Conservation (phyloP, 768 basidiomycete species). For the Tephrocybe sp. region DNA sequence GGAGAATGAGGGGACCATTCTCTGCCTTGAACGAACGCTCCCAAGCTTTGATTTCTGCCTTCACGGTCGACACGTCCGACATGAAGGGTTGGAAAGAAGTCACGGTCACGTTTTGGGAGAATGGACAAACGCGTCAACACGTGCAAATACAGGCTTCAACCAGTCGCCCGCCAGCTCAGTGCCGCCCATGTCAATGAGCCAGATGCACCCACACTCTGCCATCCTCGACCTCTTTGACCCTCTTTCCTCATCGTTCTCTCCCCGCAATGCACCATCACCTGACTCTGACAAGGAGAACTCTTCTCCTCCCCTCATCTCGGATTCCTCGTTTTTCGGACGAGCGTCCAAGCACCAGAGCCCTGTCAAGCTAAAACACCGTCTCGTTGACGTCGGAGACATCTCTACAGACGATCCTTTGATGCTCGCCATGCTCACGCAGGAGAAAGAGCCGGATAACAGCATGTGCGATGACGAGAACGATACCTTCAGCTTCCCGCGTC, state of each 20-base stretch:
- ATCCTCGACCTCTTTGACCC: constrained; percentile 53
- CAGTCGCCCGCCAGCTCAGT: no score
- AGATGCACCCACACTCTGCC: constrained; percentile 41
- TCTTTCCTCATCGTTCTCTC: constrained; percentile 24
- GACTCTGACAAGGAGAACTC: constrained; percentile 50
- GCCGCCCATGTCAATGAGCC: not conserved
- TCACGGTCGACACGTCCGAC: constrained; percentile 48
- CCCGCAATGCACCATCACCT: constrained; percentile 25
- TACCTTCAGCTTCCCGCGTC: constrained; percentile 33
- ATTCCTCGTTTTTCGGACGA: constrained; percentile 32
- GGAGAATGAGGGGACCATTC: constrained; percentile 38
- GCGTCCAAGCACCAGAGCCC: constrained; percentile 24
- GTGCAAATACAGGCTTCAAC: constrained; percentile 32
- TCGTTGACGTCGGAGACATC: constrained; percentile 50
- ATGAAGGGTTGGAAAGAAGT: constrained; percentile 21
- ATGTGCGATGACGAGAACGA: constrained; percentile 34
- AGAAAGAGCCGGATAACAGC: constrained; percentile 33
- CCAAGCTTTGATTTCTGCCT: constrained; percentile 74
- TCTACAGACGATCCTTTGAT: constrained; percentile 38
- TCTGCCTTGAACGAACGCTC: constrained; percentile 62
- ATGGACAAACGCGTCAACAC: constrained; percentile 35
- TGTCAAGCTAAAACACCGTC: constrained; percentile 34
- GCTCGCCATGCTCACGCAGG: constrained; percentile 29
- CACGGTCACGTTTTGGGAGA: constrained; percentile 15
- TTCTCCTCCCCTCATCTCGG: constrained; percentile 15